Percentiles rank a stretch among this genome's conserved stretches.
These are phyloP conservation scores for Plasmopara viticola DNA, from an alignment of 352 stramenopile species.

Conservation along the genomic window DNA sequence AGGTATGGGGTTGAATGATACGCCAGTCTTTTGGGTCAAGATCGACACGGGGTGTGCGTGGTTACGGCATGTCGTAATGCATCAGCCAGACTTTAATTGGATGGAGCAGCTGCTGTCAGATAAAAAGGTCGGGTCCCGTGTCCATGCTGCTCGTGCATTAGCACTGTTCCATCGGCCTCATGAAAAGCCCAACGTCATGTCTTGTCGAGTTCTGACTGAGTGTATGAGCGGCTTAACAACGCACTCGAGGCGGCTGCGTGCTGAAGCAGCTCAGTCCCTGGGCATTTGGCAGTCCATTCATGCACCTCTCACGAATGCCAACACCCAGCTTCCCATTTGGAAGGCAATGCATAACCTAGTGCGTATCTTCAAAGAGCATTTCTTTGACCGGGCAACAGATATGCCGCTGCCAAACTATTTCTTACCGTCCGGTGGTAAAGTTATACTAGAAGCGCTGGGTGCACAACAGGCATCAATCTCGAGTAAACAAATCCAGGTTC, in stretches of 20 bases:
- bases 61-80: slow-evolving; percentile 79
- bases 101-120: slow-evolving; percentile 82
- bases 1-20: slow-evolving; percentile 83
- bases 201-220: slow-evolving; percentile 73
- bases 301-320: slow-evolving; percentile 71
- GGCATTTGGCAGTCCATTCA: slow-evolving; percentile 85
- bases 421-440: slow-evolving; percentile 73
- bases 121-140: slow-evolving; percentile 76
- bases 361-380: slow-evolving; percentile 87
- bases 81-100: slow-evolving; percentile 86
- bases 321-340: slow-evolving; percentile 76
- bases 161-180: slow-evolving; percentile 74
- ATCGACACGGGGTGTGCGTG: slow-evolving; percentile 73
- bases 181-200: slow-evolving; percentile 85
- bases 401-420: slow-evolving; percentile 88
- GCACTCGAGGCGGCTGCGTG: slow-evolving; percentile 66
- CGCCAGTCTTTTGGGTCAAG: slow-evolving; percentile 83
- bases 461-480: slow-evolving; percentile 74
- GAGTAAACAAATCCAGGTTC: slow-evolving; percentile 81
- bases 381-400: slow-evolving; percentile 72
- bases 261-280: slow-evolving; percentile 66
- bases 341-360: slow-evolving; percentile 84
- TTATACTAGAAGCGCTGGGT: slow-evolving; percentile 71
- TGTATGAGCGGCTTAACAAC: slow-evolving; percentile 82
- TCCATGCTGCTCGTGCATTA: slow-evolving; percentile 68